phyloP scores from a whole-genome alignment of 768 basidiomycete species.

The Phylloporus sp. region DNA sequence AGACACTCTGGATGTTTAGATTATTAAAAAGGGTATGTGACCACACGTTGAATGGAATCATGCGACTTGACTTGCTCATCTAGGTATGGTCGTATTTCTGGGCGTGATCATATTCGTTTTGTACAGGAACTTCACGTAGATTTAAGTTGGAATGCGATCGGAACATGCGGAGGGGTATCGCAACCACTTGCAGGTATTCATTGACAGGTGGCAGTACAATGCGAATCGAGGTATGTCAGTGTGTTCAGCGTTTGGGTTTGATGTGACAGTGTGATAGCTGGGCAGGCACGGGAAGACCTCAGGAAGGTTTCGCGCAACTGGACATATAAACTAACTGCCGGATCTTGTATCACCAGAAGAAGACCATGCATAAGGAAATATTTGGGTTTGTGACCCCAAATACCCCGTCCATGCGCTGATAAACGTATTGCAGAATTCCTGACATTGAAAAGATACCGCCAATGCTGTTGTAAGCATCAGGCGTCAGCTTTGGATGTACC shows the following conservation, averaged over 20 bases:
- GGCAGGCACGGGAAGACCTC: slow-evolving; percentile 88
- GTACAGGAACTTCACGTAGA: slow-evolving; percentile 91
- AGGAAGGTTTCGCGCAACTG: not conserved
- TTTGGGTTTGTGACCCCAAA: slow-evolving; percentile 71
- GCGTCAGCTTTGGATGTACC: slow-evolving; percentile 86
- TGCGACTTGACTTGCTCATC: slow-evolving; percentile 5
- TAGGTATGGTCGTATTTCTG: no score
- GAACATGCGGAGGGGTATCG: slow-evolving; percentile 87
- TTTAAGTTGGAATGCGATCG: slow-evolving; percentile 96
- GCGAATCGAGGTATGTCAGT: slow-evolving; percentile 73
- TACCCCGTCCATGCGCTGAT: not conserved
- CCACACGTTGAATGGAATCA: not conserved
- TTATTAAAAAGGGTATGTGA: slow-evolving; percentile 88
- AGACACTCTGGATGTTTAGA: slow-evolving; percentile 91
- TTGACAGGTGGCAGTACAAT: slow-evolving; percentile 97
- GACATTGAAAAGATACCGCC: slow-evolving; percentile 98
- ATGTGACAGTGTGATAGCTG: slow-evolving; percentile 44
- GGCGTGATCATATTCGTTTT: no score
- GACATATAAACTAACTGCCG: slow-evolving; percentile 55
- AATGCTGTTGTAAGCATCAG: slow-evolving; percentile 87
- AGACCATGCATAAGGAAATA: slow-evolving; percentile 86
- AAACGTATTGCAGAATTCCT: slow-evolving; percentile 59
- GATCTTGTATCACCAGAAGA: slow-evolving; percentile 89
- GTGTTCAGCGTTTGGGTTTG: slow-evolving; percentile 1
- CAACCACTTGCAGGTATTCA: slow-evolving; percentile 94